Base-by-base conservation (phyloP, 148 eudicot species). In the Amaranthus hypochondriacus region DNA sequence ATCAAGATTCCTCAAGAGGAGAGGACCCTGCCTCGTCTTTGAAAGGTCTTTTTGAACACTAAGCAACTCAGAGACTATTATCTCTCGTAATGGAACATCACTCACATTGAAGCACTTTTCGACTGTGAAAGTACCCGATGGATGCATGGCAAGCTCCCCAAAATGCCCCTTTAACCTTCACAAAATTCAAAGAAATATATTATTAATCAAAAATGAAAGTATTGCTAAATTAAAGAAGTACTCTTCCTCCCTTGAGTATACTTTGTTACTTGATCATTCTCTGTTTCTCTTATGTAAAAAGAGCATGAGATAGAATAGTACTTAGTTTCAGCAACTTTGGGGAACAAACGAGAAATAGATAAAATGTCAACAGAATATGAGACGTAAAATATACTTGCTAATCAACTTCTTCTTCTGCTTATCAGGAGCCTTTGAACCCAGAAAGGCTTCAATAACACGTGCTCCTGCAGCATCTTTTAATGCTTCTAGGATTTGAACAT, bases 361-460 rank as follows among this genome's bases (percentile, higher is more conserved):
- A 59, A 7, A 49, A 66, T 1, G 14, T 49, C 4, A 80, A 52
- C 15, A 59, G 57, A 75, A 47, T 58, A 18, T 21, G 72, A 48
- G 69, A 21, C 44, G 7, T 15, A 65, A 18, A 66, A 68, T 86
- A 13, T 90, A 95, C 98, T 90, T 92, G 83, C 80, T 63, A 64
- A 92, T 71, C 71, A 95, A 73, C 83, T 88, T 92, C 75, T 86
- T 86, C 83, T 90, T 95, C 52, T 88, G 89, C 76, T 95, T 92
- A 56, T 82, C 85, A 18, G 88, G 80, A 72, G 86, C 89, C 75
- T 76, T 84, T 69, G 98, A 95, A 78, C 78, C 75, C 71, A 95
- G 89, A 77, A 95, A 92, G 76, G 93, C 90, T 86, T 95, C 97
- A 79, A 95, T 66, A 68, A 92, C 97, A 66, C 97, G 86, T 70